These are phyloP conservation scores for Halophytophthora batemanensis DNA, from an alignment of 352 stramenopile genomes.

Conservation along the genomic window DNA sequence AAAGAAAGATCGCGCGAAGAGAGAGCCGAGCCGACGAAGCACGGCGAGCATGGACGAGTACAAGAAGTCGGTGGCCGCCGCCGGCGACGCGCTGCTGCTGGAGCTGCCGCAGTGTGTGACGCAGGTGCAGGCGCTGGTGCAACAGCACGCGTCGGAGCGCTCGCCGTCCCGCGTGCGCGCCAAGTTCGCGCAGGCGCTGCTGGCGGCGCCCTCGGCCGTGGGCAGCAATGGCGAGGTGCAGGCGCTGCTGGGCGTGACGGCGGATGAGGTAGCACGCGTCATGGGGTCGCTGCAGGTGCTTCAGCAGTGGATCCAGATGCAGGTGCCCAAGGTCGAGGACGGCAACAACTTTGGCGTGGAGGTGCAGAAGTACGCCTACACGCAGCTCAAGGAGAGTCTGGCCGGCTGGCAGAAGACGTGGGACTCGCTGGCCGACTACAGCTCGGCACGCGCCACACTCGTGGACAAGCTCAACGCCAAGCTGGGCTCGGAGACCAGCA, in stretches of 20 bases:
- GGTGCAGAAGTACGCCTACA: slow-evolving; percentile 74
- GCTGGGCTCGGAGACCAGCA: slow-evolving; percentile 49
- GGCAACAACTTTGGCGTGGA: slow-evolving; percentile 89
- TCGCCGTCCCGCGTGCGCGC: slow-evolving; percentile 35
- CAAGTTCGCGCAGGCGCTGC: slow-evolving; percentile 33
- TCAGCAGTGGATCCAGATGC: slow-evolving; percentile 71
- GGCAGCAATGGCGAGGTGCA: slow-evolving; percentile 40
- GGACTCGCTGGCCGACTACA: slow-evolving; percentile 73
- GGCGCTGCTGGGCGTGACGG: slow-evolving; percentile 35
- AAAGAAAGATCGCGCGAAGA: slow-evolving; percentile 30
- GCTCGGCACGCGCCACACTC: slow-evolving; percentile 49
- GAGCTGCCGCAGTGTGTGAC: slow-evolving; percentile 46
- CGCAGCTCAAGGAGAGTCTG: slow-evolving; percentile 62
- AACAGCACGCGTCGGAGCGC: slow-evolving; percentile 44
- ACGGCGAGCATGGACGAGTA: slow-evolving; percentile 47
- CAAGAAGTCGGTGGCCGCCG: slow-evolving; percentile 33
- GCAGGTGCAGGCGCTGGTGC: slow-evolving; percentile 42
- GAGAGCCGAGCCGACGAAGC: no score
- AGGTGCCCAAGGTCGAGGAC: slow-evolving; percentile 73
- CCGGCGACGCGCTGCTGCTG: slow-evolving; percentile 37
- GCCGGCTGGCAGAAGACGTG: slow-evolving; percentile 76
- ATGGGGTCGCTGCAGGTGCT: slow-evolving; percentile 48
- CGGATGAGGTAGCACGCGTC: slow-evolving; percentile 54
- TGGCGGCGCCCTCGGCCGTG: slow-evolving; percentile 27
- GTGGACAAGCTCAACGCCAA: slow-evolving; percentile 79